phyloP scores from a whole-genome alignment of 2,329 filamentous ascomycete species.

The Cladobotryum protrusum region DNA sequence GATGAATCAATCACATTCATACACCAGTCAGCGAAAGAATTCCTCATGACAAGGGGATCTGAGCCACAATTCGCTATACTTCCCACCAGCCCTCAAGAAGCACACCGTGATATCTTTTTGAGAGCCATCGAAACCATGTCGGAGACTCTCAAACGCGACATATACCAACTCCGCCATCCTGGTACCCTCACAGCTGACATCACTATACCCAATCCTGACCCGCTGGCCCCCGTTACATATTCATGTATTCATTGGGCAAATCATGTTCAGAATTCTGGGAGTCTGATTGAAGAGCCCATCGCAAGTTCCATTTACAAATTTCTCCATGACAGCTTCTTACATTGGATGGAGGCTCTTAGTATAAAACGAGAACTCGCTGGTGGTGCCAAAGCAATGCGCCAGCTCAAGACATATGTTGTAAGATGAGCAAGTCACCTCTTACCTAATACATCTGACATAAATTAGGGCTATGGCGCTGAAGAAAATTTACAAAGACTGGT shows the following conservation, averaged over 20 bases:
- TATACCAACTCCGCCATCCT: slow-evolving; percentile 22
- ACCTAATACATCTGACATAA: neutral
- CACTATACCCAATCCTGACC: slow-evolving; percentile 8
- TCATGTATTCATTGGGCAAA: slow-evolving; percentile 13
- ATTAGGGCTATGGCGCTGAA: neutral
- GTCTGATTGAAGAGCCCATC: neutral
- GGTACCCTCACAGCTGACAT: slow-evolving; percentile 7
- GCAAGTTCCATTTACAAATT: slow-evolving; percentile 3
- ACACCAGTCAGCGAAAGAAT: slow-evolving; percentile 9
- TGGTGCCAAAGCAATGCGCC: neutral
- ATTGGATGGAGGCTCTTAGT: slow-evolving; percentile 17
- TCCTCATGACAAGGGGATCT: neutral
- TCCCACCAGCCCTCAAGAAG: slow-evolving; percentile 14
- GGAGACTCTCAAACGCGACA: neutral
- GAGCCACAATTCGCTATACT: slow-evolving; percentile 19
- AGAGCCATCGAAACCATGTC: neutral
- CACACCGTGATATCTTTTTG: neutral
- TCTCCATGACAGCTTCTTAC: slow-evolving; percentile 11
- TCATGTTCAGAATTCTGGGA: slow-evolving; percentile 1
- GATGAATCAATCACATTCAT: neutral
- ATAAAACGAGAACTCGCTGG: neutral
- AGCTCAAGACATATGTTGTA: neutral
- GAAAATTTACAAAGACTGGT: slow-evolving; percentile 12
- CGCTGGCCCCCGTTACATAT: slow-evolving; percentile 9
- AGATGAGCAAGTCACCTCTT: neutral